Evolutionary conservation across 257 asterid species (phyloP), one percentile per base, ranked within the genome.

Genomic region (Anisodus tanguticus): DNA sequence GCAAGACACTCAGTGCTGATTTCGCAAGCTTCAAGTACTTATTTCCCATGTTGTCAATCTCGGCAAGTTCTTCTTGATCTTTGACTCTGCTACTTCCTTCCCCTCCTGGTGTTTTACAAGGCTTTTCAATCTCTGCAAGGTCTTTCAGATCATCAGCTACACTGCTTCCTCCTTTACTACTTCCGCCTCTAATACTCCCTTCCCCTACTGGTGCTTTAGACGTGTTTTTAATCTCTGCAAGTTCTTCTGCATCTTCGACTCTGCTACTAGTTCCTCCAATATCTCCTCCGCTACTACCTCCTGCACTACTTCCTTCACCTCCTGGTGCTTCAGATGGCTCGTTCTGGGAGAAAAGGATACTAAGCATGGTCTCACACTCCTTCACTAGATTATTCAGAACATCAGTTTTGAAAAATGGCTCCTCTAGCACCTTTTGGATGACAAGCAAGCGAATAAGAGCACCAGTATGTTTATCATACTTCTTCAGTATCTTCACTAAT

Each of bases 321-420:
- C n/a, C 55, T 70, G 35, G 16, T 70, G 55, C 54, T 16, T 70
- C 41, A 9, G 35, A 70, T 70, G 83, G 81, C 43, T 80, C 72
- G 39, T 88, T 45, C 31, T 87, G 89, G 63, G 91, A 90, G 90
- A 93, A 89, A 70, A 94, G 87, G 41, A 89, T 89, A 43, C 85
- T 58, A 47, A 91, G 88, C 94, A 93, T 88, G 11, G 68, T 68
- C 87, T 93, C 96, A 13, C 97, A 91, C 68, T 92, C 93, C 86
- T 91, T 90, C 66, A 93, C 98, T 43, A 93, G 92, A 58, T 88
- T 88, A 45, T 89, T 89, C 54, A 91, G 79, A 17, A 91, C 77
- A 17, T 85, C 81, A 9, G 79, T 22, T 57, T 31, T 85, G 58
- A 12, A 80, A 68, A 85, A 85, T 53, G 84, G 87, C 35, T 85